phyloP scores from a whole-genome alignment of 2,329 filamentous ascomycete species.

The Aspergillus sp. region DNA sequence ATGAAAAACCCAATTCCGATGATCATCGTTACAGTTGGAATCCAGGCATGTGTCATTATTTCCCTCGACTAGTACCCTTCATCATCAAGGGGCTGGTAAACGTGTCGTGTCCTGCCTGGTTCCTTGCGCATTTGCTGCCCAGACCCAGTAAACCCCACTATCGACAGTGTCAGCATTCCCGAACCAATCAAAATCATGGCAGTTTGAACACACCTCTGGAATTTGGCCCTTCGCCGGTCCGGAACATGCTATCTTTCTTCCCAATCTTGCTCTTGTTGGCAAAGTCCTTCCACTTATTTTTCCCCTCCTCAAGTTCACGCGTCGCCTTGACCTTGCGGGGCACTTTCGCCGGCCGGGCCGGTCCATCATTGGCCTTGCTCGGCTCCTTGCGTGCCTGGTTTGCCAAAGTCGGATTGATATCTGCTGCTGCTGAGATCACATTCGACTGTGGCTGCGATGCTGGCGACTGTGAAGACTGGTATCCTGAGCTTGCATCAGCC shows the following conservation, averaged over 20 bases:
- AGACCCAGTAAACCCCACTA: conserved; percentile 93
- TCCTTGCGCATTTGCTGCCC: conserved; percentile 96
- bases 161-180: conserved; percentile 15
- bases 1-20: background rate
- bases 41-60: background rate
- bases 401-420: conserved; percentile 57
- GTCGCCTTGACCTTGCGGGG: conserved; percentile 76
- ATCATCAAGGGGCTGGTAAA: conserved; percentile 71
- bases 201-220: conserved; percentile 61
- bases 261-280: conserved; percentile 59
- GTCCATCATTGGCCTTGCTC: conserved; percentile 54
- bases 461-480: conserved; percentile 36
- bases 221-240: conserved; percentile 76
- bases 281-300: conserved; percentile 93
- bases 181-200: background rate
- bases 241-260: conserved; percentile 97
- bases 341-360: conserved; percentile 56
- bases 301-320: conserved; percentile 81
- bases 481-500: conserved; percentile 64
- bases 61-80: conserved; percentile 40
- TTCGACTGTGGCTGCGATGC: conserved; percentile 38
- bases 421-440: conserved; percentile 59
- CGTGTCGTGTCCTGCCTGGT: conserved; percentile 68
- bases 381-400: conserved; percentile 57
- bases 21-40: conserved; percentile 1